Evolutionary conservation across 805 yeast genomes (phyloP).

Genomic region (Spathaspora sp.): DNA sequence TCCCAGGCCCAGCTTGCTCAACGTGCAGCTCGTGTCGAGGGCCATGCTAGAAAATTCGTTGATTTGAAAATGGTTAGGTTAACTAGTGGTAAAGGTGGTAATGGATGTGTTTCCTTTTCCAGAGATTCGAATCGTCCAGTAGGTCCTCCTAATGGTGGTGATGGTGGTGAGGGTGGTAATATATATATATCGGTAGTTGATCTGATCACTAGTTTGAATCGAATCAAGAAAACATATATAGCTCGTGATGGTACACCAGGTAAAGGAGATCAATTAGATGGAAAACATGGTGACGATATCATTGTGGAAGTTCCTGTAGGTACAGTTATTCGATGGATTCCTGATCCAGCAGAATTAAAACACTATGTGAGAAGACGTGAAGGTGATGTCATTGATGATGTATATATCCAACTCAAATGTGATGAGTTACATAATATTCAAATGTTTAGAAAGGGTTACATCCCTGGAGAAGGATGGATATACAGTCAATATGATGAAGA

Average conservation of each 20-base stretch:
- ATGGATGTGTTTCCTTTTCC: conserved; percentile 81
- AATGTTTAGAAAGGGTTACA: conserved; percentile 52
- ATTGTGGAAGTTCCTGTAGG: conserved; percentile 89
- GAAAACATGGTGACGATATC: conserved; percentile 77
- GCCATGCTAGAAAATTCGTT: conserved; percentile 28
- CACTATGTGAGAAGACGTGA: conserved; percentile 15
- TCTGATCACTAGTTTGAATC: conserved; percentile 60
- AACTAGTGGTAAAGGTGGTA: conserved; percentile 81
- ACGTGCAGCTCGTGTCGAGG: conserved; percentile 33
- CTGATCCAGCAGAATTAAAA: conserved; percentile 56
- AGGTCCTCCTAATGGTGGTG: conserved; percentile 99
- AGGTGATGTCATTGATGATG: conserved; percentile 15
- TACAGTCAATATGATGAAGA: conserved; percentile 76
- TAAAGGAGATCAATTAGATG: conserved; percentile 74
- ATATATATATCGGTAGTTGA: conserved; percentile 79
- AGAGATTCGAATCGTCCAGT: conserved; percentile 79
- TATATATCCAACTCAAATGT: conserved; percentile 30
- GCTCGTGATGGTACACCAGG: conserved; percentile 78
- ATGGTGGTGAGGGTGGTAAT: conserved; percentile 92
- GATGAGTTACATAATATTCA: conserved; percentile 34
- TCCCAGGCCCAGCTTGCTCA: conserved; percentile 7
- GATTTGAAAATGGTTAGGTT: conserved; percentile 70
- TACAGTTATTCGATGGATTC: conserved; percentile 80
- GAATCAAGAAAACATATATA: conserved; percentile 58
- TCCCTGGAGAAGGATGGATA: conserved; percentile 83